Evolutionary conservation across 1,284 basidiomycete species (phyloP).

Genomic region (Naganishia liquefaciens): DNA sequence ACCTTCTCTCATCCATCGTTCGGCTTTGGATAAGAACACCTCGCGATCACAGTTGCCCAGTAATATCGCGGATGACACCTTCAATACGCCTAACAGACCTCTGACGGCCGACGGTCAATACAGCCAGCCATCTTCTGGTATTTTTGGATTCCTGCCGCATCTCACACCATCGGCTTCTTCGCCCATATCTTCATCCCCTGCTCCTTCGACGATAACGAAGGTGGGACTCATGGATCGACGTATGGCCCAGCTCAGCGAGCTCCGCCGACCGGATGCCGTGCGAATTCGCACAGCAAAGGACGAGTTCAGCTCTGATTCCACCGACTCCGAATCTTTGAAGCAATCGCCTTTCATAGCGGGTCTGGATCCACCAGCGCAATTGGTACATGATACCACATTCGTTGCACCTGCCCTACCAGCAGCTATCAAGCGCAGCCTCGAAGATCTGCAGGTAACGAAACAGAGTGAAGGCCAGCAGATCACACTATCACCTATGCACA

Average conservation of each 20-base stretch:
- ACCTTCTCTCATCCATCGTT: slow-evolving; percentile 7
- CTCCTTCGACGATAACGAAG: slow-evolving; percentile 46
- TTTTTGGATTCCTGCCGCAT: slow-evolving; percentile 28
- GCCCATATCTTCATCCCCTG: slow-evolving; percentile 50
- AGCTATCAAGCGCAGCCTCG: slow-evolving; percentile 15
- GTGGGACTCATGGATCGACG: slow-evolving; percentile 26
- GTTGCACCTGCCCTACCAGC: slow-evolving; percentile 27
- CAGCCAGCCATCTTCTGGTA: slow-evolving; percentile 23
- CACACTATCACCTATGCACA: slow-evolving; percentile 33
- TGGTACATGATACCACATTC: slow-evolving; percentile 28
- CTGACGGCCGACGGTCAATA: slow-evolving; percentile 15
- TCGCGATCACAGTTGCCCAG: slow-evolving; percentile 27
- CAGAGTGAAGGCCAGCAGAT: slow-evolving; percentile 11
- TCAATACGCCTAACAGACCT: slow-evolving; percentile 31
- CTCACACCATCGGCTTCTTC: slow-evolving; percentile 44
- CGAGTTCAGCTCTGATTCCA: slow-evolving; percentile 31
- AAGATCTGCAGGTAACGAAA: slow-evolving; percentile 16
- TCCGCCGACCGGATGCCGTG: slow-evolving; percentile 21
- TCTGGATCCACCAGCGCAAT: slow-evolving; percentile 19
- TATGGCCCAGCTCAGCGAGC: slow-evolving; percentile 25
- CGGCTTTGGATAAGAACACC: slow-evolving; percentile 25
- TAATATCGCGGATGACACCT: slow-evolving; percentile 32
- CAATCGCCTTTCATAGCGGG: slow-evolving; percentile 11
- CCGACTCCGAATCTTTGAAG: slow-evolving; percentile 5
- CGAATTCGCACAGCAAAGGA: slow-evolving; percentile 26